phyloP scores from a whole-genome alignment of 805 yeast species.

The Zygosaccharomyces siamensis region DNA sequence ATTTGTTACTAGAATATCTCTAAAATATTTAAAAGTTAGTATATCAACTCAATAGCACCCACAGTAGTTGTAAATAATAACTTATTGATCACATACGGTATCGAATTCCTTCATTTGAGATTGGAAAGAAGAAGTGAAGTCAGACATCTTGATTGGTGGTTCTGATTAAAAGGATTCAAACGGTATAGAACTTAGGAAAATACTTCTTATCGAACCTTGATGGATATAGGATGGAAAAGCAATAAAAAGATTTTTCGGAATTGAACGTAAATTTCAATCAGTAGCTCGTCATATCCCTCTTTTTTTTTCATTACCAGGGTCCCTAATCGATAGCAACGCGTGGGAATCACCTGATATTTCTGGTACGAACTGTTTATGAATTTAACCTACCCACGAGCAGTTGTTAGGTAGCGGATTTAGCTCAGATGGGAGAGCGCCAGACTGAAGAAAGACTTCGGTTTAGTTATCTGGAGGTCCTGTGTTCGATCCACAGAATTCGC shows the following conservation, averaged over 20 bases:
- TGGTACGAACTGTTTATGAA: neutral
- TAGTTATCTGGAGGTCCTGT: constrained; percentile 66
- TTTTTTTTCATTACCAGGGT: neutral
- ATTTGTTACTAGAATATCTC: constrained; percentile 21
- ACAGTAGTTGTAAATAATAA: neutral
- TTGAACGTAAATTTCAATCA: neutral
- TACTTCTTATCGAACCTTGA: neutral
- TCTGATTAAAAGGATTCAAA: neutral
- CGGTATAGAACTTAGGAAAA: neutral
- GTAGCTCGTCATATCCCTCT: neutral
- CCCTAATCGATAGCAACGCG: neutral
- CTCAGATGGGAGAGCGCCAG: constrained; percentile 45
- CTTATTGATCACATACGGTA: constrained; percentile 36
- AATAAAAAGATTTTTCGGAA: neutral
- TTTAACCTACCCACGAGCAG: neutral
- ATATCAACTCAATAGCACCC: neutral
- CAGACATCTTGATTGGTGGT: constrained; percentile 34
- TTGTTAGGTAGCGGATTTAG: constrained; percentile 35
- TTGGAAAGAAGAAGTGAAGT: constrained; percentile 44
- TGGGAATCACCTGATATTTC: neutral
- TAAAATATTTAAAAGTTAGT: constrained; percentile 1
- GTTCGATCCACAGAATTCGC: constrained; percentile 82
- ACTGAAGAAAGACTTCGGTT: constrained; percentile 36
- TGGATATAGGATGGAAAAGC: neutral
- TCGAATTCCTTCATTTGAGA: constrained; percentile 45